Conservation (phyloP, 1,284 basidiomycete species). For the Pseudozyma pruni region DNA sequence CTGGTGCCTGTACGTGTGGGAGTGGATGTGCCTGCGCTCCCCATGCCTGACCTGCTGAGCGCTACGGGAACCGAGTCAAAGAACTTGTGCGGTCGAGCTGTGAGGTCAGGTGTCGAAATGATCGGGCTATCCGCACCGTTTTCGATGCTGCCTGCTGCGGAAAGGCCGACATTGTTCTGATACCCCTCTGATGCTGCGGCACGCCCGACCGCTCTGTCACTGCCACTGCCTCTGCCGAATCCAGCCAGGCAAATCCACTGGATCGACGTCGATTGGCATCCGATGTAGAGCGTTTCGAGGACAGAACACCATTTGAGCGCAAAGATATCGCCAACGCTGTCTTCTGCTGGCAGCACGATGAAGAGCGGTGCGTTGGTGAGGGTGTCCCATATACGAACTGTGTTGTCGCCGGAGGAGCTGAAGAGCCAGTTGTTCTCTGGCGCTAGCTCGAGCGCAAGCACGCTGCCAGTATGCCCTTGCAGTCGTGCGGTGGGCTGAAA, state of each 20-base stretch:
- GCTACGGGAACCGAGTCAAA: slow-evolving; percentile 68
- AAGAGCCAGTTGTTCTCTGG: slow-evolving; percentile 70
- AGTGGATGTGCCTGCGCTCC: slow-evolving; percentile 28
- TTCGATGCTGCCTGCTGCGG: neutral
- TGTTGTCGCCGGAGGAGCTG: slow-evolving; percentile 60
- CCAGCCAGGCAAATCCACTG: slow-evolving; percentile 53
- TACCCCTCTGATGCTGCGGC: neutral
- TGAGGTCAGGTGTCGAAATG: slow-evolving; percentile 37
- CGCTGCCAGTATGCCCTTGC: slow-evolving; percentile 82
- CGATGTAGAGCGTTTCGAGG: slow-evolving; percentile 82
- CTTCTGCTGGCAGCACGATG: slow-evolving; percentile 83
- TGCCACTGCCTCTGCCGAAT: slow-evolving; percentile 9
- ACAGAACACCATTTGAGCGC: slow-evolving; percentile 78
- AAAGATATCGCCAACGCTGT: slow-evolving; percentile 90
- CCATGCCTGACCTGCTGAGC: slow-evolving; percentile 39
- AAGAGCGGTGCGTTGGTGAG: slow-evolving; percentile 78
- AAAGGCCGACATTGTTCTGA: neutral
- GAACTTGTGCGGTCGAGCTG: slow-evolving; percentile 61
- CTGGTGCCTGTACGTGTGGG: slow-evolving; percentile 14
- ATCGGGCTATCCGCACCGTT: slow-evolving; percentile 36
- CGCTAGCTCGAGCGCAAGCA: slow-evolving; percentile 83
- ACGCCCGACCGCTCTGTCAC: too few relatives aligned
- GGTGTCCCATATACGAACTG: slow-evolving; percentile 83
- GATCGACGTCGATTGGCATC: slow-evolving; percentile 80
- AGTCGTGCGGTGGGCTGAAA: slow-evolving; percentile 44